Base-by-base conservation (phyloP, 2,329 filamentous ascomycete genomes). In the Pezizomycotina sp. region DNA sequence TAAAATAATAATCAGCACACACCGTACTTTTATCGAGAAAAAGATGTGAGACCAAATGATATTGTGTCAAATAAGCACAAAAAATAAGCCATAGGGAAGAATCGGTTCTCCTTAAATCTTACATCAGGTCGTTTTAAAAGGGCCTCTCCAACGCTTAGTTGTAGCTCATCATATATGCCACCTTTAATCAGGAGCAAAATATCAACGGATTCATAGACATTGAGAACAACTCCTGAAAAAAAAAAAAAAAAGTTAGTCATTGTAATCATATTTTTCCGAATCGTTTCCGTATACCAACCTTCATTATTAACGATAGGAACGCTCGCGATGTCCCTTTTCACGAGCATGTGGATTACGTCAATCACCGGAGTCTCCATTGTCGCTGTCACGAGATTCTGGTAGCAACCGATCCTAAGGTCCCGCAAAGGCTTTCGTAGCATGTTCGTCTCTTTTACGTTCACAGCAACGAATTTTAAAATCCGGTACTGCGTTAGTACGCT, bases 401-500 rank as follows among this genome's bases (percentile, higher is more conserved):
- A 95, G 1, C 82, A 86, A 33, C 89, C 91, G 6, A 98, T 65
- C 16, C 73, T 71, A 36, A 95, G 69, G 45, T 93, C 83, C 43
- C 72, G 71, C 38, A 98, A 65, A 6, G 82, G 76, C 60, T 92
- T 93, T 55, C 81, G 80, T 43, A 98, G 62, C 54, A 83, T 70
- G 50, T 91, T 77, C 4, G 86, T 93, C 55, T 92, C 79, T 50
- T 76, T 74, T 25, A 80, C 74, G 58, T 98, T 98, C 58, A 98
- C 86, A 7, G 89, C 84, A 45, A 98, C 91, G 57, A 98, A 98
- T 57, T 98, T 98, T 47, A 98, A 70, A 50, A 98, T 95, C 40
- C 91, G 78, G 59, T 98, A 98, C 58, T 98, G 89, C 1, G 89
- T 98, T 41, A 98, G 79, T 43, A 98, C 89, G 51, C 83, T 93